Percentiles rank a stretch among this genome's conserved stretches.
These are phyloP conservation scores for Grosmannia penicillata DNA, from an alignment of 2,329 filamentous ascomycete species.

Conservation along the genomic window DNA sequence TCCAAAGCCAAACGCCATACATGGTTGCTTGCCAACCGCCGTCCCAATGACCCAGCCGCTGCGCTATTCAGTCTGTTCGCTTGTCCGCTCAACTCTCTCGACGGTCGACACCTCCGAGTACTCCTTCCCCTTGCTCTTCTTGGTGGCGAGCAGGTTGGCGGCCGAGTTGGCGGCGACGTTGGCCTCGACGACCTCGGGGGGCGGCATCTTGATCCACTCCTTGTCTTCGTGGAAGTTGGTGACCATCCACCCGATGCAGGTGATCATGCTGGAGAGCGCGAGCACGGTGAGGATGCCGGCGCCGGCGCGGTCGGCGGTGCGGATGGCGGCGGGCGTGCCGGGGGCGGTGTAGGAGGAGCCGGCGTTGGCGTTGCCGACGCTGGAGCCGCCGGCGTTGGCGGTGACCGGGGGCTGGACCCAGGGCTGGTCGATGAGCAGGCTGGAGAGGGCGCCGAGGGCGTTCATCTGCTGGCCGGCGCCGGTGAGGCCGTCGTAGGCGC, in stretches of 20 bases:
- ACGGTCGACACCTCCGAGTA: too few species aligned
- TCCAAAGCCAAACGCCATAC: too few species aligned
- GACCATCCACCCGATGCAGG: constrained; percentile 24
- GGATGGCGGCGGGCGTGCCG: constrained; percentile 7
- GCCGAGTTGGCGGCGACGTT: too few species aligned
- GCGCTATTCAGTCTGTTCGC: too few species aligned
- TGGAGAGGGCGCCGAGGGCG: constrained; percentile 32
- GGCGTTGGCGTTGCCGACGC: constrained; percentile 16
- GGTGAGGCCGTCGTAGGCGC: constrained; percentile 24
- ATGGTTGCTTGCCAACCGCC: too few species aligned
- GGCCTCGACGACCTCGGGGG: background rate
- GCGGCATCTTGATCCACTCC: constrained; percentile 1
- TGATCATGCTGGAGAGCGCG: constrained; percentile 27
- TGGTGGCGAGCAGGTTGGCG: too few species aligned
- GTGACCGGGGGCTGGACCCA: constrained; percentile 17
- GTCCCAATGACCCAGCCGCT: too few species aligned
- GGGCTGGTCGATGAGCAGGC: constrained; percentile 22
- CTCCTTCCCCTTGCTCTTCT: too few species aligned
- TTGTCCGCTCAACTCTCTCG: too few species aligned
- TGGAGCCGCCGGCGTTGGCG: constrained; percentile 27
- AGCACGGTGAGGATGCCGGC: constrained; percentile 49
- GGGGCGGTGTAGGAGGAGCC: constrained; percentile 9
- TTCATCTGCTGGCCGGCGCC: constrained; percentile 39
- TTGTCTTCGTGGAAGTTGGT: constrained; percentile 5
- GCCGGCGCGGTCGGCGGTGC: constrained; percentile 47